Conservation (phyloP, 192 early-diverging fungal genomes). For the Irineochytrium annulatum region DNA sequence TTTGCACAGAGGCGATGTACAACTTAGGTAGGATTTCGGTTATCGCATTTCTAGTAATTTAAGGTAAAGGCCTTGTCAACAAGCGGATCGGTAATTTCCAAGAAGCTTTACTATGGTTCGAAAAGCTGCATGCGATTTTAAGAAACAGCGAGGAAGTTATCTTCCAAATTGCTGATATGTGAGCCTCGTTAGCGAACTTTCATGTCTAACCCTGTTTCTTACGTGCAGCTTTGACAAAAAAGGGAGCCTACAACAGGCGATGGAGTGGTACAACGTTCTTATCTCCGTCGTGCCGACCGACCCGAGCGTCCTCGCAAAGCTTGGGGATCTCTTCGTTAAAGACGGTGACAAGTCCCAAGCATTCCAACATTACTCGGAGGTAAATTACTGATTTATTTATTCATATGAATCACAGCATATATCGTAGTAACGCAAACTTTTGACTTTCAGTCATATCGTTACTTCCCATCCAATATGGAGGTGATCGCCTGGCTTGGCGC, state of each 20-base stretch:
- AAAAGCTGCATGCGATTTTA: constrained; percentile 55
- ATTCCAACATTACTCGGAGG: constrained; percentile 61
- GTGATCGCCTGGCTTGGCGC: constrained; percentile 59
- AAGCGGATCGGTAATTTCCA: constrained; percentile 36
- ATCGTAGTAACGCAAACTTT: constrained; percentile 1
- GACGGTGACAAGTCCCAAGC: constrained; percentile 57
- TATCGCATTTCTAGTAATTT: not conserved
- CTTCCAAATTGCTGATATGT: constrained; percentile 60
- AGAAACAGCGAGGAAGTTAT: constrained; percentile 56
- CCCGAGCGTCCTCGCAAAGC: constrained; percentile 45
- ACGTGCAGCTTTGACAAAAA: constrained; percentile 44
- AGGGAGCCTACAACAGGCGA: constrained; percentile 42
- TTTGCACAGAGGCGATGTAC: constrained; percentile 59
- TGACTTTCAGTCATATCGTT: constrained; percentile 46
- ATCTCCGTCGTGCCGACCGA: constrained; percentile 61
- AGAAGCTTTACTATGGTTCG: constrained; percentile 50
- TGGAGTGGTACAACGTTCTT: constrained; percentile 62
- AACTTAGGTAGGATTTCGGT: constrained; percentile 39
- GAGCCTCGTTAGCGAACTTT: constrained; percentile 5
- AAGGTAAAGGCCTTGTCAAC: constrained; percentile 36
- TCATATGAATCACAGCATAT: not conserved
- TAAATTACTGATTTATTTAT: constrained; percentile 7
- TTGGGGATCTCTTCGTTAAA: constrained; percentile 48
- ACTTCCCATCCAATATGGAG: constrained; percentile 52
- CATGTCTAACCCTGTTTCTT: constrained; percentile 5